Conservation (phyloP, 2,329 filamentous ascomycete species). For the Nemania abortiva region DNA sequence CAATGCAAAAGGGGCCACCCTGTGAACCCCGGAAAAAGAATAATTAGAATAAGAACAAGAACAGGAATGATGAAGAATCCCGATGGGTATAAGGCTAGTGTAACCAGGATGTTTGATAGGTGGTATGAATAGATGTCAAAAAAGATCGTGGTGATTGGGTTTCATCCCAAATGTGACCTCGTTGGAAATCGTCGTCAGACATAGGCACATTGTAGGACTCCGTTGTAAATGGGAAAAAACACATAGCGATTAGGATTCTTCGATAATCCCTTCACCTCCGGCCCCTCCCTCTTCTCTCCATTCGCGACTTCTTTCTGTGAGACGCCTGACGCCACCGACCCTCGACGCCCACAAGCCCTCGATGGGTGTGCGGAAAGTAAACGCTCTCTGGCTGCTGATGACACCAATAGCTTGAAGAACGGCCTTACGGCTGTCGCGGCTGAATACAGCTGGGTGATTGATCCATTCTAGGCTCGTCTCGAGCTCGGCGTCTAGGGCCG, state of each 20-base stretch:
- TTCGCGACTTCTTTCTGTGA: conserved; percentile 87
- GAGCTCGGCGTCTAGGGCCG: conserved; percentile 89
- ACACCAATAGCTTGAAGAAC: conserved; percentile 97
- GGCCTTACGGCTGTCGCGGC: conserved; percentile 92
- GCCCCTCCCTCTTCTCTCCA: conserved; percentile 92
- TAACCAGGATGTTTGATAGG: conserved; percentile 10
- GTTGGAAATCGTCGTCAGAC: conserved; percentile 40
- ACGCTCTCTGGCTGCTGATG: conserved; percentile 92
- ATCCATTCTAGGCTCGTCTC: conserved; percentile 97
- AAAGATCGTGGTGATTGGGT: conserved; percentile 27
- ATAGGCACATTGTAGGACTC: conserved; percentile 35
- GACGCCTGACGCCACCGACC: conserved; percentile 81
- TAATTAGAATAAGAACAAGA: background rate
- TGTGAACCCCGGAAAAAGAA: conserved; percentile 3
- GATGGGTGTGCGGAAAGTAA: conserved; percentile 90
- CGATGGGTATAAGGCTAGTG: conserved; percentile 9
- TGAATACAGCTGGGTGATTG: conserved; percentile 94
- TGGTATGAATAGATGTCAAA: conserved; percentile 33
- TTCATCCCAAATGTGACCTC: conserved; percentile 43
- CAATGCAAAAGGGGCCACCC: conserved; percentile 17
- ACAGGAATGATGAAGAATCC: conserved; percentile 2
- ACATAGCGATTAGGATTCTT: conserved; percentile 62
- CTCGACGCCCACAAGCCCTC: conserved; percentile 91
- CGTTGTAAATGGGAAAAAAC: conserved; percentile 30
- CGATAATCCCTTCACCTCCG: conserved; percentile 77